Evolutionary conservation across 148 eudicot genomes (phyloP).

Genomic region (Hydrangea macrophylla): DNA sequence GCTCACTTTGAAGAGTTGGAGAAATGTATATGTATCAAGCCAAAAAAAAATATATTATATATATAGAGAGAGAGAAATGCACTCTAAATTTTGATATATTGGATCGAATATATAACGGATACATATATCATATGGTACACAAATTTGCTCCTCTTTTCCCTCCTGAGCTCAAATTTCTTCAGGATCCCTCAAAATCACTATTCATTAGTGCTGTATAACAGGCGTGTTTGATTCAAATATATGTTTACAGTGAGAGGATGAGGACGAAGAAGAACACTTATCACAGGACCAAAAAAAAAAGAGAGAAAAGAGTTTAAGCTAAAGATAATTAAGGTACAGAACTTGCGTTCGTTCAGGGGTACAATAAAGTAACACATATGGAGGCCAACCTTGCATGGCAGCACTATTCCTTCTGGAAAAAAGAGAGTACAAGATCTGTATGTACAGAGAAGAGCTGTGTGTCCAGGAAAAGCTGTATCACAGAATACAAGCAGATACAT

Average conservation of each 20-base stretch:
- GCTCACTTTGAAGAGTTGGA: no score
- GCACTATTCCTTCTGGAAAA: slow-evolving; percentile 77
- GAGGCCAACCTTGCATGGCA: slow-evolving; percentile 17
- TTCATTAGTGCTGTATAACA: slow-evolving; percentile 2
- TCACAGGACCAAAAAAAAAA: not conserved
- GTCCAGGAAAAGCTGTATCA: slow-evolving; percentile 71
- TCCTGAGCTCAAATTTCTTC: not conserved
- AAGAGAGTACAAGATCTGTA: slow-evolving; percentile 90
- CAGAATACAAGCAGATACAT: slow-evolving; percentile 1
- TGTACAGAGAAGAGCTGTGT: slow-evolving; percentile 95
- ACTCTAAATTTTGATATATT: no score
- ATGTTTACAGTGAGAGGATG: slow-evolving; percentile 6
- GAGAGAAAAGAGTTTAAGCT: not conserved
- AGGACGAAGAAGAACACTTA: not conserved
- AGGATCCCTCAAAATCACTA: not conserved
- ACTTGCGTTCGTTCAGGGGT: slow-evolving; percentile 15
- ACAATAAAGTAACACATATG: slow-evolving; percentile 7
- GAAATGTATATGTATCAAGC: no score
- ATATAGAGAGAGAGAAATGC: no score
- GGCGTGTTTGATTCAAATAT: not conserved
- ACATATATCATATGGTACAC: not conserved
- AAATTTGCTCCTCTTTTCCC: not conserved
- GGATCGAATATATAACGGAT: not conserved
- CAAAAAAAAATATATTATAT: no score
- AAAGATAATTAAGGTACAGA: slow-evolving; percentile 13